Evolutionary conservation across 192 early-diverging fungal genomes (phyloP), one percentile per base, ranked within the genome.

Genomic region (Rhizoclosmatium sp.): DNA sequence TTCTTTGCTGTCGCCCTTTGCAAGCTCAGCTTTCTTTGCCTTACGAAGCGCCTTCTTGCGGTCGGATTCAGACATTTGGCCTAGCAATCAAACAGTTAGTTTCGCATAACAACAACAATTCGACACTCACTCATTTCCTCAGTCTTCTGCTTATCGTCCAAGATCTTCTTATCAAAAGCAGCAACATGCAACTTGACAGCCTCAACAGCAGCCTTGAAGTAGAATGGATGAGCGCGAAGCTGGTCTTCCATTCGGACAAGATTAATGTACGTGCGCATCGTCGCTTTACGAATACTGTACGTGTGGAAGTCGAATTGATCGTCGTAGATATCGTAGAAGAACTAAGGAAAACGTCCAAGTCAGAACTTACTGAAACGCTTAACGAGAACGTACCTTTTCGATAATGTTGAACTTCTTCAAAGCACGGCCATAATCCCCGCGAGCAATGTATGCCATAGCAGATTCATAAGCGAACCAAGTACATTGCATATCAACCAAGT

Each of bases 241-340:
- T 87, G 83, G 83, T 95, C 93, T 79, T 95, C 95, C 73, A 91
- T 89, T n/a, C 87, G 81, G 19, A 99, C 80, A 58, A 97, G 87
- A 19, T 94, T 91, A 7, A 95, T 81, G 76, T 99, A 99, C 9
- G 95, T 87, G 47, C 95, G 89, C 54, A 98, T 80, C 44, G 96
- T 96, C 54, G 87, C 86, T 86, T 97, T 97, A 77, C 98, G 95
- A 46, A 96, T 85, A 69, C 91, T 94, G 83, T 98, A 99, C 23
- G 88, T 87, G 82, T 99, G 98, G 89, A 98, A 99, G 83, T 99
- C 98, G 69, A 96, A 95, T 84, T 97, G 95, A 72, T 97, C 96
- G 66, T 95, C 95, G 48, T 92, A 91, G 79, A 93, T 94, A 66
- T 95, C 94, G 49, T 71, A 77, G 80, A 97, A 99, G 82, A 91